phyloP scores from a whole-genome alignment of 2,329 filamentous ascomycete species.

The Trematosphaeria pertusa region DNA sequence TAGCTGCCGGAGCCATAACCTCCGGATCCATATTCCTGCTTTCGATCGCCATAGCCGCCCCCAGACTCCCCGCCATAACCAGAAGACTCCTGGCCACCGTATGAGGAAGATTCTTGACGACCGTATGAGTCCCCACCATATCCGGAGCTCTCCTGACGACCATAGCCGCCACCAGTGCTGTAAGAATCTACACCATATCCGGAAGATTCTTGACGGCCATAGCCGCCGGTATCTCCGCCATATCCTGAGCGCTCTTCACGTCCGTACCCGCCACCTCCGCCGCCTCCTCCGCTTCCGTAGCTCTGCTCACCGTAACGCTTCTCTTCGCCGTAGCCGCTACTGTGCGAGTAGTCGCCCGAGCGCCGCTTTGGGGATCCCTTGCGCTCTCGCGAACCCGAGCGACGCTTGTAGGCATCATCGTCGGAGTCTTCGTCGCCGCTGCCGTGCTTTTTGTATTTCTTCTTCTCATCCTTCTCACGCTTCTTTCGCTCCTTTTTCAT shows the following conservation, averaged over 20 bases:
- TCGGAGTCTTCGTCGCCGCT: conserved; percentile 41
- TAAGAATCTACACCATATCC: conserved; percentile 18
- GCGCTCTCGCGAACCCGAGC: conserved; percentile 25
- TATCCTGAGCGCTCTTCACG: neutral
- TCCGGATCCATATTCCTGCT: conserved; percentile 13
- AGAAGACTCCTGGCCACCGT: conserved; percentile 19
- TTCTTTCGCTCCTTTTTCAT: conserved; percentile 44
- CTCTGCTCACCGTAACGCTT: conserved; percentile 29
- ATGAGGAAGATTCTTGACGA: conserved; percentile 16
- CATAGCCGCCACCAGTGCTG: conserved; percentile 15
- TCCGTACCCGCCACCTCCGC: conserved; percentile 8
- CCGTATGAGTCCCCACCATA: conserved; percentile 14
- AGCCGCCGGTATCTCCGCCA: conserved; percentile 7
- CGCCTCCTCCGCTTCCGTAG: conserved; percentile 4
- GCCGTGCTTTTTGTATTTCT: conserved; percentile 49
- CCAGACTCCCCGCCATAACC: conserved; percentile 14
- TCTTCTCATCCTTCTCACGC: conserved; percentile 52
- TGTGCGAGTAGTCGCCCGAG: conserved; percentile 25
- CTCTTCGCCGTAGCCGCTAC: conserved; percentile 29
- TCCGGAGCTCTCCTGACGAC: conserved; percentile 8
- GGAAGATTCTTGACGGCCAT: conserved; percentile 10
- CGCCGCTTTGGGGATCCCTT: conserved; percentile 30
- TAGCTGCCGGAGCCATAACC: conserved; percentile 14
- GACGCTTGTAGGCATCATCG: conserved; percentile 33
- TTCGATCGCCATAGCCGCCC: conserved; percentile 5